These are phyloP conservation scores for Parasitella parasitica DNA, from an alignment of 371 early-diverging fungal species.

Conservation along the genomic window DNA sequence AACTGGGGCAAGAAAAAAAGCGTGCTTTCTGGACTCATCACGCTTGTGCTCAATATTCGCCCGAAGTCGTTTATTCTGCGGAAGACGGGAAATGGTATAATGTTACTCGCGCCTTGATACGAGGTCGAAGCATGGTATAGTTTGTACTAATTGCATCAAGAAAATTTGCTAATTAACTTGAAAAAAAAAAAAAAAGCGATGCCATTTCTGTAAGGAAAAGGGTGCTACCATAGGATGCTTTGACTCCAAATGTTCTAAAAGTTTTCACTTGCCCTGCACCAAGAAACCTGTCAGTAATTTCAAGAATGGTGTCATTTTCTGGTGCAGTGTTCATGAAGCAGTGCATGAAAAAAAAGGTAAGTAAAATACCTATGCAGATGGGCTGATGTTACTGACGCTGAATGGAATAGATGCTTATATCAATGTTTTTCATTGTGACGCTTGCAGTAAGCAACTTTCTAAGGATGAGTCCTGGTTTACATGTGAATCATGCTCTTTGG, in stretches of 20 bases:
- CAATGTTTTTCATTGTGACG: constrained; percentile 72
- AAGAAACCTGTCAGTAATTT: constrained; percentile 71
- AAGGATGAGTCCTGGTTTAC: constrained; percentile 65
- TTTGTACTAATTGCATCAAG: background rate
- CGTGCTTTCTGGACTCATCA: constrained; percentile 84
- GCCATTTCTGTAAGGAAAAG: constrained; percentile 72
- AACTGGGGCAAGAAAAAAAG: constrained; percentile 53
- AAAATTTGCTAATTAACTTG: background rate
- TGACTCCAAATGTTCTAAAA: constrained; percentile 78
- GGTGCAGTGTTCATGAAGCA: constrained; percentile 80
- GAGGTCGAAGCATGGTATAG: constrained; percentile 73
- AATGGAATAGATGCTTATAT: constrained; percentile 70
- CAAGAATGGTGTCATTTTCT: constrained; percentile 80
- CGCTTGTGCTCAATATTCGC: constrained; percentile 82
- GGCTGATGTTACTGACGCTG: background rate
- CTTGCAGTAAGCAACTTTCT: constrained; percentile 57
- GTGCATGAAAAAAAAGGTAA: constrained; percentile 55
- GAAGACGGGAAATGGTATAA: constrained; percentile 82
- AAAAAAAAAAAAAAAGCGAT: constrained; percentile 63
- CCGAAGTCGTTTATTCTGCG: constrained; percentile 73
- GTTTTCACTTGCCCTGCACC: constrained; percentile 84
- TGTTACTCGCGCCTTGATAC: constrained; percentile 72
- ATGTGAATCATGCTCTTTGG: constrained; percentile 61
- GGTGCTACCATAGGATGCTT: constrained; percentile 93
- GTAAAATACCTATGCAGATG: background rate